Evolutionary conservation across 257 asterid species (phyloP).

Genomic region (Jacaranda copaia): DNA sequence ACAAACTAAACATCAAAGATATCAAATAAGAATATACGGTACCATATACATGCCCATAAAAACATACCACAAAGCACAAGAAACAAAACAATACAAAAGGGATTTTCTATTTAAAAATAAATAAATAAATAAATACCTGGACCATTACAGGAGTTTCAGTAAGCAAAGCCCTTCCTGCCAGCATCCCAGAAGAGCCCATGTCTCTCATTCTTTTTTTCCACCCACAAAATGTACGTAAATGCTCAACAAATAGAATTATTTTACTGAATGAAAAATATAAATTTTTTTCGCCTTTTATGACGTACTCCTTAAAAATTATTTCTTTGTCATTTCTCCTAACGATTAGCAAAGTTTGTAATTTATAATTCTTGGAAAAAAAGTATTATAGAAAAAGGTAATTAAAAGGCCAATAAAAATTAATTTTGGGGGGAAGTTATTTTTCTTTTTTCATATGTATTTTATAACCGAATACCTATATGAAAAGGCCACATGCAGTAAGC

Average conservation of each 20-base stretch:
- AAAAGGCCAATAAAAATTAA: too few species aligned
- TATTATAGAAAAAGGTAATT: not conserved
- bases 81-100: not conserved
- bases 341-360: conserved; percentile 14
- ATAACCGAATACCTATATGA: too few species aligned
- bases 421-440: too few species aligned
- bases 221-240: conserved; percentile 34
- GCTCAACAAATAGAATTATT: conserved; percentile 11
- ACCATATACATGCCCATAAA: not conserved
- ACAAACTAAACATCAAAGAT: conserved; percentile 6
- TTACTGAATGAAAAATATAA: not conserved
- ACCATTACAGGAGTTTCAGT: conserved; percentile 96
- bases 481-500: too few species aligned
- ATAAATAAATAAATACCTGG: conserved; percentile 56
- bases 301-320: conserved; percentile 41
- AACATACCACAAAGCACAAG: conserved; percentile 17
- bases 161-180: conserved; percentile 81
- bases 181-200: conserved; percentile 87
- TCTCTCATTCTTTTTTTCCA: conserved; percentile 28
- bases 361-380: not conserved
- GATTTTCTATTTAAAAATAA: conserved; percentile 24
- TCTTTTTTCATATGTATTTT: too few species aligned
- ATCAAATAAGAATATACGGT: conserved; percentile 10
- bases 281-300: conserved; percentile 42
- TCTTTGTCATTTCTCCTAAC: conserved; percentile 26